Conservation (phyloP, 1,284 basidiomycete species). For the Vanrija sp. region DNA sequence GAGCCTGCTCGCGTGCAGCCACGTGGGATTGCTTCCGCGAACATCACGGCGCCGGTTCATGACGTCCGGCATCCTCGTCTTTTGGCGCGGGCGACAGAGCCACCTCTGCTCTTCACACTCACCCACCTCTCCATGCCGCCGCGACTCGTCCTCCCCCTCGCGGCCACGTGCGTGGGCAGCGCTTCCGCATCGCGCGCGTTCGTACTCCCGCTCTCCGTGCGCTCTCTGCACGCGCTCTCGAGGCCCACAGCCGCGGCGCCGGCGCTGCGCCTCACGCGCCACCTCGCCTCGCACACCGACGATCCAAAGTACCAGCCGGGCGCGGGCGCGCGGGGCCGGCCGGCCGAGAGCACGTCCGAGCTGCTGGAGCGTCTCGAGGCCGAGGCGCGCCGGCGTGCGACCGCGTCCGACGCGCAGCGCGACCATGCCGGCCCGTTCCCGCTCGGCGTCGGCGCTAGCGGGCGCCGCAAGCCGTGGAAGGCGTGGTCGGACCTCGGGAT, state of each 20-base stretch:
- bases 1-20: no score
- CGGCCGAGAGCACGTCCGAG: conserved; percentile 20
- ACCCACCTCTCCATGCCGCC: background rate
- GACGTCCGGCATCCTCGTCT: no score
- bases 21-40: no score
- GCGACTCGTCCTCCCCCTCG: background rate
- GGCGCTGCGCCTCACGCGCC: background rate
- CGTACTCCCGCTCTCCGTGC: background rate
- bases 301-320: conserved; percentile 8
- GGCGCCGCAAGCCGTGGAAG: conserved; percentile 52
- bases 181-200: background rate
- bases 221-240: no score
- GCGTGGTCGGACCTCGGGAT: conserved; percentile 75
- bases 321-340: background rate
- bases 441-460: conserved; percentile 62
- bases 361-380: conserved; percentile 25
- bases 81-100: no score
- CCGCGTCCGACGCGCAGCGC: conserved; percentile 15
- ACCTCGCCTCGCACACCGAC: background rate
- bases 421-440: conserved; percentile 72
- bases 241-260: background rate
- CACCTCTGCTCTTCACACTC: no score
- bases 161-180: background rate
- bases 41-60: no score
- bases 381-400: conserved; percentile 16